phyloP scores from a whole-genome alignment of 2,329 filamentous ascomycete genomes.

The Onygenales sp. region DNA sequence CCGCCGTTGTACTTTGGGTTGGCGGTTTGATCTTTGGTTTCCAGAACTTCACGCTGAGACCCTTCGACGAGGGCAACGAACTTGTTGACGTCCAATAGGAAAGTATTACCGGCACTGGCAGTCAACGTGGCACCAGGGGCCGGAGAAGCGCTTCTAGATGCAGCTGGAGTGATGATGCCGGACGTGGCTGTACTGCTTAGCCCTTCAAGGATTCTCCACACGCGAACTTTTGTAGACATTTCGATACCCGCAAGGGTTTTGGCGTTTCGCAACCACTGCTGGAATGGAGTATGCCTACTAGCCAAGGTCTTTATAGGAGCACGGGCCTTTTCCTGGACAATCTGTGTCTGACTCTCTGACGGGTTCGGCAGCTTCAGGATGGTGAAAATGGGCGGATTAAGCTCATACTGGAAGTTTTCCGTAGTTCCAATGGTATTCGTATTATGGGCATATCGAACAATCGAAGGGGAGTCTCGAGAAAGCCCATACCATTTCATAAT shows the following conservation, averaged over 20 bases:
- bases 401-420: conserved; percentile 71
- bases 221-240: conserved; percentile 60
- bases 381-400: conserved; percentile 75
- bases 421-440: conserved; percentile 49
- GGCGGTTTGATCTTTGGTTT: conserved; percentile 59
- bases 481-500: conserved; percentile 76
- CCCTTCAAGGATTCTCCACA: conserved; percentile 55
- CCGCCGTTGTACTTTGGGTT: conserved; percentile 69
- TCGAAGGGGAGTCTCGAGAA: conserved; percentile 57
- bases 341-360: conserved; percentile 49
- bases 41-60: conserved; percentile 54
- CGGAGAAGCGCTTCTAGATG: conserved; percentile 34
- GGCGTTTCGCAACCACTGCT: conserved; percentile 65
- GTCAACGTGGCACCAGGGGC: conserved; percentile 34
- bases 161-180: conserved; percentile 33
- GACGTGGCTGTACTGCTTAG: conserved; percentile 36
- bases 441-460: conserved; percentile 69
- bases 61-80: conserved; percentile 55
- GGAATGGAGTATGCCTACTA: conserved; percentile 59
- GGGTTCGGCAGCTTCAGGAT: conserved; percentile 65
- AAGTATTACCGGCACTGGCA: conserved; percentile 33
- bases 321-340: conserved; percentile 51
- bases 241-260: conserved; percentile 63
- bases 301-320: conserved; percentile 58
- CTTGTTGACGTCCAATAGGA: conserved; percentile 53